Base-by-base conservation (phyloP, 306 rosid species). In the Citrullus mucosospermus region DNA sequence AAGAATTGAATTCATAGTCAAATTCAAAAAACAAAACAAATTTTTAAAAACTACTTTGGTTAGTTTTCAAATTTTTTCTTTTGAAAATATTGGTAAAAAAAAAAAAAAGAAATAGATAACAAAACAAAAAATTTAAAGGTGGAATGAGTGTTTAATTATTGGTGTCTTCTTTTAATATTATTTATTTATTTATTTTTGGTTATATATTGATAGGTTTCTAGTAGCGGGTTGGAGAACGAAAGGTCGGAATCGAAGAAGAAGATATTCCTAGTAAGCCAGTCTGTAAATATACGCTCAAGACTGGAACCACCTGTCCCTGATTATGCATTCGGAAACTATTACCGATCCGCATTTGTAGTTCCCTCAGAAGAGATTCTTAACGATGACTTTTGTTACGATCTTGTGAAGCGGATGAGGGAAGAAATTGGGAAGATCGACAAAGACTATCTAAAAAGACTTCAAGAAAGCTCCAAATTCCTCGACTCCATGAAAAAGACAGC, bases 221-320 rank as follows among this genome's bases (percentile, higher is more conserved):
- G 3, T 0, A 1, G 4, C 3, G 13, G 39, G 1, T 1, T 7
- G 32, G 53, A 18, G 4, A 41, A 67, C 2, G 74, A 8, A 67
- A 39, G 1, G 2, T 9, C 32, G 4, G 51, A n/a, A 39, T 67
- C 32, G 8, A 32, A 67, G 13, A 77, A 75, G 18, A 55, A 60
- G 76, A 25, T 58, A 13, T 59, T 78, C 59, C 61, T 56, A 8
- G 58, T 87, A 36, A 6, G 84, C 80, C 91, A 89, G 13, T 78
- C 88, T 0, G 86, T 89, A 43, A 89, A 89, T 73, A 85, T 89
- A 16, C 81, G 94, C 1, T 85, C 82, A 8, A 90, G 82, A 82
- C 67, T 84, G 66, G 87, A 88, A 13, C 91, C 89, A 6, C 81
- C 87, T 3, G 57, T 83, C 0, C 83, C 85, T 11, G 51, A 68